phyloP scores from a whole-genome alignment of 179 eudicot species.

The Silene noctiflora region DNA sequence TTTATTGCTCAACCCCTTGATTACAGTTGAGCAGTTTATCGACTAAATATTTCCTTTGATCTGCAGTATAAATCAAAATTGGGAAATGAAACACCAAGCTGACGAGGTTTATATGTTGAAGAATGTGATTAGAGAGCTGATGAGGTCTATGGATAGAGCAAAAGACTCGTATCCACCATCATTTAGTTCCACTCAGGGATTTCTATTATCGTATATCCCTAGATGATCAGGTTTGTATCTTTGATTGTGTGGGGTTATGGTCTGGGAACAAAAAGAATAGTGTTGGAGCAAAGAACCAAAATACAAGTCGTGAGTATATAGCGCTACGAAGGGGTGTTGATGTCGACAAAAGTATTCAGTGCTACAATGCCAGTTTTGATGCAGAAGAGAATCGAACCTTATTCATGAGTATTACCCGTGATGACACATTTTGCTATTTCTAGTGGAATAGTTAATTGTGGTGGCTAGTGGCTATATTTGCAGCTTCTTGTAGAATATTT shows the following conservation, averaged over 20 bases:
- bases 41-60: background rate
- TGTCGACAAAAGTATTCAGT: too few species aligned
- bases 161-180: conserved; percentile 52
- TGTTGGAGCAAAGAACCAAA: background rate
- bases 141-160: conserved; percentile 38
- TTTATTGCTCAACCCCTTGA: too few species aligned
- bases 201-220: conserved; percentile 47
- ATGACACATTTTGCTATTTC: too few species aligned
- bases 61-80: conserved; percentile 49
- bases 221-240: conserved; percentile 28
- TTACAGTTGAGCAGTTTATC: background rate
- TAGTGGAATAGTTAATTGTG: too few species aligned
- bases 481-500: too few species aligned
- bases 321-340: too few species aligned
- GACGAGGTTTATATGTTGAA: conserved; percentile 77
- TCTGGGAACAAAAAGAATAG: background rate
- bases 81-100: conserved; percentile 56
- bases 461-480: too few species aligned
- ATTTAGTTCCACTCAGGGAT: conserved; percentile 41
- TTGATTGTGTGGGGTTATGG: background rate
- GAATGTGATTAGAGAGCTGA: conserved; percentile 45
- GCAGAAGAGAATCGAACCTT: too few species aligned
- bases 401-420: too few species aligned
- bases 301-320: too few species aligned
- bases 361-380: too few species aligned